Evolutionary conservation across 768 basidiomycete genomes (phyloP).

Genomic region (Boletus rubescentipes): DNA sequence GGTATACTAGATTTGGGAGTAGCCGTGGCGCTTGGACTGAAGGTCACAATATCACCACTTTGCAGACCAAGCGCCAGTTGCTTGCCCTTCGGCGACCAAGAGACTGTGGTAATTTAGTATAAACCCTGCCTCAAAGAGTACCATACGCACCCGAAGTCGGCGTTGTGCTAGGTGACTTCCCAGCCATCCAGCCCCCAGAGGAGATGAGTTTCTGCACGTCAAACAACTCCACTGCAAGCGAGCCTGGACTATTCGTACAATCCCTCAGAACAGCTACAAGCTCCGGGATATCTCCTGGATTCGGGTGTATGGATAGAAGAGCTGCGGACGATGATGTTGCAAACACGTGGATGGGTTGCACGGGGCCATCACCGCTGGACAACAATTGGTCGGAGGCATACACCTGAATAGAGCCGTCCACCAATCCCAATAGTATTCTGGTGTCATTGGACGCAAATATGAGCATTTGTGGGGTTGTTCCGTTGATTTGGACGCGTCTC

Average conservation of each 20-base stretch:
- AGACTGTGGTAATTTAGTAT: constrained; percentile 43
- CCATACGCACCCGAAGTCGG: constrained; percentile 58
- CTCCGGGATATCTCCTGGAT: constrained; percentile 60
- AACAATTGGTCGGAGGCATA: constrained; percentile 58
- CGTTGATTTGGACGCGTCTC: constrained; percentile 45
- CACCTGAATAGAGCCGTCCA: constrained; percentile 57
- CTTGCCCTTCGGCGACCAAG: constrained; percentile 87
- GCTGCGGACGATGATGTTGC: constrained; percentile 42
- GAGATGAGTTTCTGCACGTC: constrained; percentile 51
- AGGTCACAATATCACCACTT: constrained; percentile 70
- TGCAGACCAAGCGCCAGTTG: constrained; percentile 75
- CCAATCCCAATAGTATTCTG: constrained; percentile 56
- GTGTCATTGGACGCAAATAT: constrained; percentile 60
- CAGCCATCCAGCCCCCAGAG: constrained; percentile 54
- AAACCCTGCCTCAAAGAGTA: neutral
- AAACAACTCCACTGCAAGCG: constrained; percentile 56
- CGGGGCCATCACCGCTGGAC: constrained; percentile 40
- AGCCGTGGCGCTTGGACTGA: constrained; percentile 53
- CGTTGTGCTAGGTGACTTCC: constrained; percentile 45
- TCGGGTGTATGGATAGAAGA: constrained; percentile 57
- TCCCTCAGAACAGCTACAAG: constrained; percentile 60
- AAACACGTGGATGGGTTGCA: constrained; percentile 51
- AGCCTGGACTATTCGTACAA: constrained; percentile 29
- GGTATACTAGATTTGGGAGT: constrained; percentile 57
- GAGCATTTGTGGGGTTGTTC: constrained; percentile 51